These are phyloP conservation scores for Paraconiothyrium sp. DNA, from an alignment of 2,329 filamentous ascomycete species.

Conservation along the genomic window DNA sequence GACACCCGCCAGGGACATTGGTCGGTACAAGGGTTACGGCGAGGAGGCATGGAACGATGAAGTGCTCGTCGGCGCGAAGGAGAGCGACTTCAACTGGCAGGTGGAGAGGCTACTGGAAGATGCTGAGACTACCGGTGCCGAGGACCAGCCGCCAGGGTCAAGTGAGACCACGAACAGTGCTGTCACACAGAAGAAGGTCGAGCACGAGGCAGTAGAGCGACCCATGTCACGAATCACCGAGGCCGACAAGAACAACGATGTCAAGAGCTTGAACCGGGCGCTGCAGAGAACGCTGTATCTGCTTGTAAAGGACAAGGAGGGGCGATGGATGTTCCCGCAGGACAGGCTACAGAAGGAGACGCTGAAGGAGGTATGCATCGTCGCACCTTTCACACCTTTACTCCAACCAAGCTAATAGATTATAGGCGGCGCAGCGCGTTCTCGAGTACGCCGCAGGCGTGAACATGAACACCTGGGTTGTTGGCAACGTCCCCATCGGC, in stretches of 20 bases:
- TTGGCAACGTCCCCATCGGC: conserved; percentile 88
- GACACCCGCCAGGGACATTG: conserved; percentile 84
- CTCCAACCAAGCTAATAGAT: conserved; percentile 23
- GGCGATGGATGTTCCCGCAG: conserved; percentile 83
- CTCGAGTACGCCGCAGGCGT: conserved; percentile 80
- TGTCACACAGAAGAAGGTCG: conserved; percentile 40
- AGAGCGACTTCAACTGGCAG: conserved; percentile 71
- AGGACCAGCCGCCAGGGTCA: conserved; percentile 46
- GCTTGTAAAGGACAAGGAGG: conserved; percentile 77
- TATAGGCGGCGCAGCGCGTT: conserved; percentile 81
- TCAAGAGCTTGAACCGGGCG: conserved; percentile 79
- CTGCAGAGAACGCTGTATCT: conserved; percentile 88
- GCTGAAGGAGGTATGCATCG: conserved; percentile 78
- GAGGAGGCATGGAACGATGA: conserved; percentile 91
- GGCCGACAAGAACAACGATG: conserved; percentile 79
- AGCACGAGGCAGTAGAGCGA: conserved; percentile 73
- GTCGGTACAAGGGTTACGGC: conserved; percentile 79
- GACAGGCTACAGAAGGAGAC: conserved; percentile 77
- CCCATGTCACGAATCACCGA: conserved; percentile 77
- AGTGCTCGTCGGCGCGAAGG: conserved; percentile 75
- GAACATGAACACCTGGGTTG: conserved; percentile 99
- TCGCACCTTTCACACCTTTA: background rate
- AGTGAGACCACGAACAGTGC: conserved; percentile 41
- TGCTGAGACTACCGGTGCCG: conserved; percentile 66
- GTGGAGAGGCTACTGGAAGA: conserved; percentile 77